Conservation (phyloP, 305 asterid species). For the Fraxinus latifolia region DNA sequence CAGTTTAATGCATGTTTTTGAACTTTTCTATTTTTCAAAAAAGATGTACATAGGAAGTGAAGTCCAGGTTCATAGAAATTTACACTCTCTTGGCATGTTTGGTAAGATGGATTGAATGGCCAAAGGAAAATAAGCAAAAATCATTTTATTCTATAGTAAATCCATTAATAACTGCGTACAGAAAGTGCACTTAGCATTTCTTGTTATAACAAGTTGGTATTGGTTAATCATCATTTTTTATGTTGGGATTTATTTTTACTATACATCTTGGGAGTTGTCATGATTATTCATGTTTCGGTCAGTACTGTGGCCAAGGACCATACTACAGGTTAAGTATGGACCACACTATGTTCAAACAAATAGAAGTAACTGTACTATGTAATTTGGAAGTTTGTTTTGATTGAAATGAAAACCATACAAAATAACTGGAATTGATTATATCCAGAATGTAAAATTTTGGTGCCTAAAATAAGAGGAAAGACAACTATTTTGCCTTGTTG, state of each 20-base stretch:
- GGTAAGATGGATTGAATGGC: background rate
- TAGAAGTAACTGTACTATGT: slow-evolving; percentile 1
- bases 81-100: background rate
- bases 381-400: slow-evolving; percentile 8
- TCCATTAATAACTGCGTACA: background rate
- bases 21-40: background rate
- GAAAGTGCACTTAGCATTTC: slow-evolving; percentile 6
- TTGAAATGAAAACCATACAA: background rate
- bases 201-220: slow-evolving; percentile 13
- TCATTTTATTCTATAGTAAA: background rate
- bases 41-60: background rate
- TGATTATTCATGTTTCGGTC: background rate
- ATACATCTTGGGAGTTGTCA: background rate
- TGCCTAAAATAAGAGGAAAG: background rate
- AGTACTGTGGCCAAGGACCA: background rate
- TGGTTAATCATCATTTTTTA: background rate
- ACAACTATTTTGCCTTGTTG: slow-evolving; percentile 7
- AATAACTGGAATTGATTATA: background rate
- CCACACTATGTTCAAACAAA: background rate
- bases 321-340: slow-evolving; percentile 2
- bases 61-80: slow-evolving; percentile 1
- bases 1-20: background rate
- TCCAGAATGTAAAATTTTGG: background rate
- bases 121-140: background rate
- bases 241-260: background rate